These are phyloP conservation scores for Phalaenopsis aphrodite DNA, from an alignment of 106 monocot genomes.

Conservation along the genomic window DNA sequence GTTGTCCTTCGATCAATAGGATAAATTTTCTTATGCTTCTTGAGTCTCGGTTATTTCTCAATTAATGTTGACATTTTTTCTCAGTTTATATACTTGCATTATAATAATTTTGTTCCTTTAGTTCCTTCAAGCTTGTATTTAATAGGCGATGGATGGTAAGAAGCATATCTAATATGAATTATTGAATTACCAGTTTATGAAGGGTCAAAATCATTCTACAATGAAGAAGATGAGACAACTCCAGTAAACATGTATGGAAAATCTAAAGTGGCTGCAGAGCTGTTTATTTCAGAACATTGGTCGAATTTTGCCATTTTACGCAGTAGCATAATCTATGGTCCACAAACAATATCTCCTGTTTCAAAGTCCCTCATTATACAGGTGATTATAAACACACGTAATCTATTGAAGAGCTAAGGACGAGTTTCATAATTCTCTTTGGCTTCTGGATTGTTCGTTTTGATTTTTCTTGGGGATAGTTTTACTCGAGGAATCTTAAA, in stretches of 20 bases:
- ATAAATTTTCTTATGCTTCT: background rate
- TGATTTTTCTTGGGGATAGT: background rate
- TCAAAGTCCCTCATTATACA: slow-evolving; percentile 78
- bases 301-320: slow-evolving; percentile 79
- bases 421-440: background rate
- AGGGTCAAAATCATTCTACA: slow-evolving; percentile 91
- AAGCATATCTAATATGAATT: slow-evolving; percentile 7
- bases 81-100: background rate
- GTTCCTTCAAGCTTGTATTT: background rate
- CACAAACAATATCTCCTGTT: slow-evolving; percentile 73
- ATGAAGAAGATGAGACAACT: slow-evolving; percentile 75
- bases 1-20: background rate
- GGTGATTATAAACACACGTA: slow-evolving; percentile 23
- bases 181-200: slow-evolving; percentile 63
- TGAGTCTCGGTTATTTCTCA: background rate
- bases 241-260: slow-evolving; percentile 96
- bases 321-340: slow-evolving; percentile 95
- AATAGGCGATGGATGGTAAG: background rate
- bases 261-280: slow-evolving; percentile 86
- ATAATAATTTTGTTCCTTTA: background rate
- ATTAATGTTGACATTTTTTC: background rate
- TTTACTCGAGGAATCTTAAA: background rate
- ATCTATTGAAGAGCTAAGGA: background rate
- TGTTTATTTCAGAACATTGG: slow-evolving; percentile 46
- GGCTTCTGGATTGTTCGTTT: background rate